Conservation (phyloP, 2,329 filamentous ascomycete species). For the Fusarium pseudograminearum region DNA sequence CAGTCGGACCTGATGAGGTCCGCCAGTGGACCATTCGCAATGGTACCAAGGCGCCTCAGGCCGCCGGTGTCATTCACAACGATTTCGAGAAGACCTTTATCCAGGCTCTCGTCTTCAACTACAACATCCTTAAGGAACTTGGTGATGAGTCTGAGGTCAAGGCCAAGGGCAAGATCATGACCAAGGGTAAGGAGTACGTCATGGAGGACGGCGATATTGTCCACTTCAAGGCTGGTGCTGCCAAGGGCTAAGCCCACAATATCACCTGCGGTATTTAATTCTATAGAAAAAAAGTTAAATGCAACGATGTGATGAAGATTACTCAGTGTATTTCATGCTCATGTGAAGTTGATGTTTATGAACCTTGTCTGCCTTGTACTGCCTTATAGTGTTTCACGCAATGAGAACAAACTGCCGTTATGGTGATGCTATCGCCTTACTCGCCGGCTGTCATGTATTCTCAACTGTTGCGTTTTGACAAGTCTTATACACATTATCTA, state of each 20-base stretch:
- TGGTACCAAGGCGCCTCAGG: conserved; percentile 96
- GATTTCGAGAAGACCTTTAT: conserved; percentile 99
- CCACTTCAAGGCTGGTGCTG: conserved; percentile 90
- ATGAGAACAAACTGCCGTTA: too few species aligned
- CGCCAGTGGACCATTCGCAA: conserved; percentile 98
- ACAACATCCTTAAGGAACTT: conserved; percentile 79
- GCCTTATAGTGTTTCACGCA: background rate
- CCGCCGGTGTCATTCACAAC: conserved; percentile 96
- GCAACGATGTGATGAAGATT: conserved; percentile 38
- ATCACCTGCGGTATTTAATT: conserved; percentile 21
- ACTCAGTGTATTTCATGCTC: background rate
- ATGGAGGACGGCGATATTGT: conserved; percentile 85
- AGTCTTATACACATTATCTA: background rate
- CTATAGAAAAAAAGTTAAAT: conserved; percentile 44
- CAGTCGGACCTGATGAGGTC: conserved; percentile 93
- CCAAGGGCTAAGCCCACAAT: conserved; percentile 69
- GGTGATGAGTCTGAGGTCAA: conserved; percentile 91
- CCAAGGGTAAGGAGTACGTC: conserved; percentile 98
- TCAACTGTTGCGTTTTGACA: background rate
- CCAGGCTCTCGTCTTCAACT: conserved; percentile 96
- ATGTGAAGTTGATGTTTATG: background rate
- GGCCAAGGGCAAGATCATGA: conserved; percentile 96
- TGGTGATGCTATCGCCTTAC: background rate
- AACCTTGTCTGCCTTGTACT: too few species aligned
- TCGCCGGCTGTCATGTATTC: too few species aligned